Conservation (phyloP, 2,329 filamentous ascomycete species). For the Fusarium tanahbumbuense region DNA sequence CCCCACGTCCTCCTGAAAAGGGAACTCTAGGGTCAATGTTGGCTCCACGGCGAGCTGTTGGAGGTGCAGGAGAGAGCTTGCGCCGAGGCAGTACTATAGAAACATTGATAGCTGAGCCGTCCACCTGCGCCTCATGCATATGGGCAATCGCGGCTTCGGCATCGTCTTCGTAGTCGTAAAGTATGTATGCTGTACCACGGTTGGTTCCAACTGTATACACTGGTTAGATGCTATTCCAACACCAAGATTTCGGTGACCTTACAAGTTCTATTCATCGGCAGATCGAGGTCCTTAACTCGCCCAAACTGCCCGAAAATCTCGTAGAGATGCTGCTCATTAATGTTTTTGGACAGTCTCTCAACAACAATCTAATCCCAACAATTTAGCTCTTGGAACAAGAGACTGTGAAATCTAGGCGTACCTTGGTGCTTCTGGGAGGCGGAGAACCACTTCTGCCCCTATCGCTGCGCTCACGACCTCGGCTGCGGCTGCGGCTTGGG, state of each 20-base stretch:
- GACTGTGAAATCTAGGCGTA: constrained; percentile 39
- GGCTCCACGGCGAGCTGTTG: constrained; percentile 72
- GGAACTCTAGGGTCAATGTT: constrained; percentile 65
- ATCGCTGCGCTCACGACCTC: constrained; percentile 50
- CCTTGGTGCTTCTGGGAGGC: constrained; percentile 64
- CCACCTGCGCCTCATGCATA: constrained; percentile 97
- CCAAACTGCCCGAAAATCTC: constrained; percentile 96
- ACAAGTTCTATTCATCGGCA: constrained; percentile 91
- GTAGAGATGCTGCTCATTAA: constrained; percentile 86
- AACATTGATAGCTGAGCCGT: constrained; percentile 84
- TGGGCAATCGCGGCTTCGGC: constrained; percentile 91
- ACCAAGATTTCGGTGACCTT: constrained; percentile 51
- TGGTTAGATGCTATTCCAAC: constrained; percentile 27
- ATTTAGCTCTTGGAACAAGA: constrained; percentile 19
- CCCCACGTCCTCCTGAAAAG: constrained; percentile 49
- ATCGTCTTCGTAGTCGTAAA: constrained; percentile 80
- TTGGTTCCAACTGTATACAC: constrained; percentile 80
- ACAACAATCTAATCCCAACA: constrained; percentile 79
- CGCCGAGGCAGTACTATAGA: constrained; percentile 88
- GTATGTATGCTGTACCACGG: constrained; percentile 91
- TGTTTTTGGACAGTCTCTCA: constrained; percentile 94
- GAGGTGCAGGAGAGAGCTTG: constrained; percentile 84
- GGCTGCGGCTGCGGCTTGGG: constrained; percentile 49
- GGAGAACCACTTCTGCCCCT: constrained; percentile 55
- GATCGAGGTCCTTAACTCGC: constrained; percentile 84